Conservation (phyloP, 495 filamentous ascomycete genomes). For the Elaphomyces granulatus region DNA sequence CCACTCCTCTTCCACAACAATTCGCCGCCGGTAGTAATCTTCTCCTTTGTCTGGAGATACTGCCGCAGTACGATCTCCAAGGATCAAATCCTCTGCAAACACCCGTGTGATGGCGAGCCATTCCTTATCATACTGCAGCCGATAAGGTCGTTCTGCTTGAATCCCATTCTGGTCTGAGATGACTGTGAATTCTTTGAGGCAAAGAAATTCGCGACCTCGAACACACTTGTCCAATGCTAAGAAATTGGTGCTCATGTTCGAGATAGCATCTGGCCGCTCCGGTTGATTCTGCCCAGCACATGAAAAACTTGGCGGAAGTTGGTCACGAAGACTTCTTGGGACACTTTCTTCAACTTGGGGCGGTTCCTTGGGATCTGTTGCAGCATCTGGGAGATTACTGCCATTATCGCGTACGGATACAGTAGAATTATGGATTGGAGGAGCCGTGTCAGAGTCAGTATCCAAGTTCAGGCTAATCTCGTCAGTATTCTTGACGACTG, state of each 20-base stretch:
- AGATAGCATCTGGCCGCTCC: slow-evolving; percentile 35
- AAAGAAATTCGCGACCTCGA: slow-evolving; percentile 62
- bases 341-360: slow-evolving; percentile 17
- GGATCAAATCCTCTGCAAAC: slow-evolving; percentile 45
- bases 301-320: slow-evolving; percentile 52
- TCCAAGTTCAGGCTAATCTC: slow-evolving; percentile 43
- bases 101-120: slow-evolving; percentile 87
- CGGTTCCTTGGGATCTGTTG: not conserved
- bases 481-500: slow-evolving; percentile 27
- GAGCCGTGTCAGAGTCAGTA: slow-evolving; percentile 22
- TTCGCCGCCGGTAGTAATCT: slow-evolving; percentile 42
- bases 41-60: slow-evolving; percentile 46
- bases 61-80: slow-evolving; percentile 39
- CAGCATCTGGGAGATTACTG: not conserved
- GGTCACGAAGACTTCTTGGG: slow-evolving; percentile 44
- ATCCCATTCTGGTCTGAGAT: slow-evolving; percentile 14
- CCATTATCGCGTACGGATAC: slow-evolving; percentile 2
- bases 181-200: slow-evolving; percentile 49
- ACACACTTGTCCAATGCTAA: slow-evolving; percentile 84
- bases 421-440: slow-evolving; percentile 1
- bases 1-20: slow-evolving; percentile 56
- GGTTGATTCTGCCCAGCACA: slow-evolving; percentile 19
- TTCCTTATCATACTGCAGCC: slow-evolving; percentile 74
- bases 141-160: slow-evolving; percentile 17
- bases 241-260: slow-evolving; percentile 67